A percentile compares a stretch with the other conserved stretches of the same genome.
phyloP scores from a whole-genome alignment of 352 stramenopile genomes.

The Phytopythium delawarense region DNA sequence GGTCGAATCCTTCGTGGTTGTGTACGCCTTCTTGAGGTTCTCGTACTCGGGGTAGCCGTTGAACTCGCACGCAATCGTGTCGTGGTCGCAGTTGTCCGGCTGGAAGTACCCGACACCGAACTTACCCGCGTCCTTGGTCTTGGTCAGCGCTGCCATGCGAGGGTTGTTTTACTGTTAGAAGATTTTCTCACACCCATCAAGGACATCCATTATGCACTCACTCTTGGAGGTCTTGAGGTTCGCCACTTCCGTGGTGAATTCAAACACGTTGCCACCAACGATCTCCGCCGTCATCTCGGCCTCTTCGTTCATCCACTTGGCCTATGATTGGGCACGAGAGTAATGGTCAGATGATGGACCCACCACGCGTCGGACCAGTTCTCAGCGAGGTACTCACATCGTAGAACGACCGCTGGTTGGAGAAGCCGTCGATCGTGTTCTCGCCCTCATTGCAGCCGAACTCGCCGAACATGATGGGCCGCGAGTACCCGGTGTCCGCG shows the following conservation, averaged over 20 bases:
- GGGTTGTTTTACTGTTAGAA: background rate
- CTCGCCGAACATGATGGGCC: constrained; percentile 68
- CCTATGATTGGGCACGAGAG: constrained; percentile 15
- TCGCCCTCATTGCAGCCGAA: constrained; percentile 59
- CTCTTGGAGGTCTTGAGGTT: constrained; percentile 45
- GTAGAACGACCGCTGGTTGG: constrained; percentile 59
- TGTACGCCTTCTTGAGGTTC: constrained; percentile 74
- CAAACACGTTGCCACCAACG: constrained; percentile 75
- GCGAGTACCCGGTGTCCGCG: constrained; percentile 33
- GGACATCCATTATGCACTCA: constrained; percentile 9
- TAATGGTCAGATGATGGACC: background rate
- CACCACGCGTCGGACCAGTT: background rate
- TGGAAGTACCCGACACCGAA: constrained; percentile 74
- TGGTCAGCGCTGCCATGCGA: constrained; percentile 23
- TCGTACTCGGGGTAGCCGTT: constrained; percentile 68
- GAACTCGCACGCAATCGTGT: constrained; percentile 47
- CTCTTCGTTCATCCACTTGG: constrained; percentile 86
- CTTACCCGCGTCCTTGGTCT: constrained; percentile 48
- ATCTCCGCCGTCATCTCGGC: constrained; percentile 65
- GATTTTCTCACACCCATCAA: background rate
- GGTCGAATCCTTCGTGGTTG: constrained; percentile 52
- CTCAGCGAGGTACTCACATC: constrained; percentile 27
- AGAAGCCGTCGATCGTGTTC: constrained; percentile 61
- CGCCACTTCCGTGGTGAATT: constrained; percentile 71
- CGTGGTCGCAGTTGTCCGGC: constrained; percentile 65